Evolutionary conservation across 2,329 filamentous ascomycete genomes (phyloP), one percentile per base, ranked within the genome.

Genomic region (Xylaria hypoxylon): DNA sequence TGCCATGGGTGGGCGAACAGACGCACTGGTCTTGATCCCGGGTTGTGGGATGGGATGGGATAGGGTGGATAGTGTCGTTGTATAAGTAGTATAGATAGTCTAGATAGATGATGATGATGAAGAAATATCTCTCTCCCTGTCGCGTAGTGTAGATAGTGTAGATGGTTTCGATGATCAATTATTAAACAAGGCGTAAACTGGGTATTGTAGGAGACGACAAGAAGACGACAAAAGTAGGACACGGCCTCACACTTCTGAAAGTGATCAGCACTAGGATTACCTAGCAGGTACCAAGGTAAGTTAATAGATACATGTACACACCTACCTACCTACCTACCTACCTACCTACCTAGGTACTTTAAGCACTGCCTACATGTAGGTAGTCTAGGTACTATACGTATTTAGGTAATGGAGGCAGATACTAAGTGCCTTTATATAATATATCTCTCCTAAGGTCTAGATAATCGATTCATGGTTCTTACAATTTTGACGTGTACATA

Each of bases 11-110:
- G 56, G 22, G 19, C 10, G 19, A 35, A 24, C 11, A 26, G 40
- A 52, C 51, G 58, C 63, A 63, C 60, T 63, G 59, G 59, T 42
- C 22, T 31, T 52, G 38, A 58, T 42, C 47, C 61, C 28, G 42
- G 55, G 38, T 50, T 55, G 55, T 62, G 62, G 62, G 58, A 48
- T 31, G 58, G 50, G 51, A 48, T 22, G 19, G 45, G 15, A n/a
- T 31, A 15, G 26, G 11, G 13, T 28, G 8, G 22, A 40, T 53
- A 13, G 22, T 2, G 6, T 51, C 19, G 7, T 51, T 58, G 53
- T 60, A 56, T 38, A 38, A 15, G 35, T 4, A 15, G 13, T 38
- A 4, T 13, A 38, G 35, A 15, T 38, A 38, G 35, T 13, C 13
- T 28, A 33, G n/a, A 35, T 51, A 31, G 52, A 57, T 45, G 28